Percentiles rank a stretch among this genome's conserved stretches.
Conservation (phyloP, 306 rosid genomes). For the Casuarina glauca region DNA sequence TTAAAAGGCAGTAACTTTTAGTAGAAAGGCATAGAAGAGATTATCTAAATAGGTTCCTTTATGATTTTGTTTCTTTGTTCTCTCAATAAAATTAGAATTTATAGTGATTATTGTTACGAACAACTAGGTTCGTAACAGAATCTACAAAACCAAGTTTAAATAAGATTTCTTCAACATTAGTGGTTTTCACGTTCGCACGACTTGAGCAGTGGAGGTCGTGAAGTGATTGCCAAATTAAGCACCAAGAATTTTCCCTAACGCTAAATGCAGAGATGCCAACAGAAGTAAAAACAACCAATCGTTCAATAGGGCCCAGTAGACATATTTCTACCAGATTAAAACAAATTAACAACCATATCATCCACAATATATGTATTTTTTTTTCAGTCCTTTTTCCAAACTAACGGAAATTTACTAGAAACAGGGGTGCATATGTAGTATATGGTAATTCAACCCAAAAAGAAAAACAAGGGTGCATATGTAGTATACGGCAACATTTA, state of each 20-base stretch:
- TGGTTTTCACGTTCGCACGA: not conserved
- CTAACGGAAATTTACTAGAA: not conserved
- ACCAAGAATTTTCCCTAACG: too few relatives aligned
- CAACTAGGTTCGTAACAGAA: too few relatives aligned
- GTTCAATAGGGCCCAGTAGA: not conserved
- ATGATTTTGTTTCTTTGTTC: too few relatives aligned
- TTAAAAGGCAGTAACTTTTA: too few relatives aligned
- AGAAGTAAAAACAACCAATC: not conserved
- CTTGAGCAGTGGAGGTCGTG: too few relatives aligned
- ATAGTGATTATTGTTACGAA: too few relatives aligned
- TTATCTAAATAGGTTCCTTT: too few relatives aligned
- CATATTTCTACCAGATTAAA: not conserved
- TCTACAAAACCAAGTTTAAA: not conserved
- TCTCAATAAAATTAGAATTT: too few relatives aligned
- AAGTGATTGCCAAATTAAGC: not conserved
- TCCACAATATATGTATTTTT: not conserved
- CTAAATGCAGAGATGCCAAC: too few relatives aligned
- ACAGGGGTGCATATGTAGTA: not conserved
- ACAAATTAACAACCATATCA: not conserved
- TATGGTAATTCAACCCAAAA: not conserved
- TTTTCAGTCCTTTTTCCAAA: not conserved
- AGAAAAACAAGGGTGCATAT: not conserved
- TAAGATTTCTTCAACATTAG: not conserved
- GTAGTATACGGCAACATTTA: not conserved
- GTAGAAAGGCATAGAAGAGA: too few relatives aligned